These are phyloP conservation scores for Corchorus capsularis DNA, from an alignment of 345 rosid species.

Conservation along the genomic window DNA sequence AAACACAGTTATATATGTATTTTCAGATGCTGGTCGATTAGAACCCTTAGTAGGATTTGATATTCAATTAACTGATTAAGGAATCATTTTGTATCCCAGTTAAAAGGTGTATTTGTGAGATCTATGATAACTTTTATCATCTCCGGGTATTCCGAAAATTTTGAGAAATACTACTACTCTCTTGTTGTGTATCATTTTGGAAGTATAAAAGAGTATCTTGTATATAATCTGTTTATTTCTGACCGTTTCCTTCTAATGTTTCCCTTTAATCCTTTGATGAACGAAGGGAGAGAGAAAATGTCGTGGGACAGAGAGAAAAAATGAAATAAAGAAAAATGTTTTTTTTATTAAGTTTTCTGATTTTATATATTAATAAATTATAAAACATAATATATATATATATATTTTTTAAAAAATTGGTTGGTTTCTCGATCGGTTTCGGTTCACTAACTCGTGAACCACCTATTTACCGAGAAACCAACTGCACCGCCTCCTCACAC, in stretches of 20 bases:
- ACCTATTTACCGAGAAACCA: too few relatives aligned
- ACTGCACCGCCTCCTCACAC: too few relatives aligned
- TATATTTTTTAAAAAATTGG: too few relatives aligned
- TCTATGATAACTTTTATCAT: background rate
- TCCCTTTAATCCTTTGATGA: too few relatives aligned
- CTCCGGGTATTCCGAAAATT: background rate
- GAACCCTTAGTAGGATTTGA: background rate
- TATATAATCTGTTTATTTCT: background rate
- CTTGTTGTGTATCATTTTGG: background rate
- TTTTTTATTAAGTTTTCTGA: too few relatives aligned
- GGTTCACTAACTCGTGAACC: too few relatives aligned
- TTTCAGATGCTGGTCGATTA: background rate
- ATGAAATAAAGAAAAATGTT: too few relatives aligned
- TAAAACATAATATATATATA: too few relatives aligned
- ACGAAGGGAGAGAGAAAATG: too few relatives aligned
- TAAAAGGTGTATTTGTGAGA: background rate
- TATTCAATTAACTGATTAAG: background rate
- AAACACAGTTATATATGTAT: background rate
- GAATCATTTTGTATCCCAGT: conserved; percentile 15
- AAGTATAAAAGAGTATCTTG: background rate
- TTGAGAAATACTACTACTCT: background rate
- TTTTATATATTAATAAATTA: too few relatives aligned
- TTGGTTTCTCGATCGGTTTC: too few relatives aligned
- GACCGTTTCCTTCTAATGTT: background rate
- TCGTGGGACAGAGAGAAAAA: too few relatives aligned